Base-by-base conservation (phyloP, 495 filamentous ascomycete species). In the Annulohypoxylon bovei region DNA sequence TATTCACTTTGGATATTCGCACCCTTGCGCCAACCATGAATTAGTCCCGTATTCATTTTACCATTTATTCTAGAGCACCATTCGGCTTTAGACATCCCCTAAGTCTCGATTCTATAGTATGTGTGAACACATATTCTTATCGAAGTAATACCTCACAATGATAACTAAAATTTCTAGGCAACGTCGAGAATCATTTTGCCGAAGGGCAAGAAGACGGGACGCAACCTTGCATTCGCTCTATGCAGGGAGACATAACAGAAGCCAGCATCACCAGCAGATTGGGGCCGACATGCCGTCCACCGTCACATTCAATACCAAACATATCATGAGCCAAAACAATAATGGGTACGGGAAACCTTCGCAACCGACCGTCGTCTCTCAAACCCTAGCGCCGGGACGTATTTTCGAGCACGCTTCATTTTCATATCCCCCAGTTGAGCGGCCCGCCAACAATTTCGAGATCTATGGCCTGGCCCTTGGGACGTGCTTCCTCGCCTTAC, bases 381-480 rank as follows among this genome's bases (percentile, higher is more conserved):
- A 50, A 3, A 42, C 40, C 22, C 16, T 20, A 20, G 52, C 35
- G 37, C 42, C 58, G 22, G 22, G 52, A 11, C 32, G 16, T 33
- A 16, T 40, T 33, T 54, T 57, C 22, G 32, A 71, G 1, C 50
- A 46, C n/a, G 11, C 33, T 22, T 39, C 49, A 39, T 27, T 28
- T 30, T 12, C 58, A 20, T 22, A 33, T 16, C 50, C 40, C 32
- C 20, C 39, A 4, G 16, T 23, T 27, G 6, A 33, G 16, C 63
- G 35, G 23, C 59, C 52, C 9, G 69, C 64, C 30, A 50, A 11
- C 22, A 46, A 12, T 6, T 9, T 4, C 39, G 69, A 72, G 37
- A 60, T 72, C 37, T 67, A 63, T 54, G 37, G 53, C 18, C 14
- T 72, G 9, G 59, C 69, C 40, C 28, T 72, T 8, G 63, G 52